These are phyloP conservation scores for Calonectria ilicicola DNA, from an alignment of 2,329 filamentous ascomycete genomes.

Conservation along the genomic window DNA sequence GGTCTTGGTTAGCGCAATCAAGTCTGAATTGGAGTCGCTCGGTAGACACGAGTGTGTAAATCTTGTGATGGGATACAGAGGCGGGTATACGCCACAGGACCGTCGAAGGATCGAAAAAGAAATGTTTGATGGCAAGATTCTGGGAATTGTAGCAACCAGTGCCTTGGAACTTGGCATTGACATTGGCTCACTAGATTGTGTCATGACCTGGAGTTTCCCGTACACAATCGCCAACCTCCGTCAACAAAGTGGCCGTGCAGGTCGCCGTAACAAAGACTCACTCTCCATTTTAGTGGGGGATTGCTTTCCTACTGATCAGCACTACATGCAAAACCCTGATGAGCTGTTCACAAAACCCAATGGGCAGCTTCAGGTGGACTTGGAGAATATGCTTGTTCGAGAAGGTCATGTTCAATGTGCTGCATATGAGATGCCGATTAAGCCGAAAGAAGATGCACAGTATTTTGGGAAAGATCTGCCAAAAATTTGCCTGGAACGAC, in stretches of 20 bases:
- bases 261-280: conserved; percentile 92
- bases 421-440: conserved; percentile 93
- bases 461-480: conserved; percentile 85
- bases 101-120: conserved; percentile 89
- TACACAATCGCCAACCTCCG: conserved; percentile 95
- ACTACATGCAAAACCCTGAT: conserved; percentile 96
- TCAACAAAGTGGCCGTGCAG: conserved; percentile 94
- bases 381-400: conserved; percentile 90
- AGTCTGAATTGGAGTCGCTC: conserved; percentile 78
- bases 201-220: conserved; percentile 93
- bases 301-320: conserved; percentile 89
- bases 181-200: conserved; percentile 93
- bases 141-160: conserved; percentile 94
- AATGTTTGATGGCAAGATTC: conserved; percentile 95
- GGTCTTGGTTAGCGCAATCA: conserved; percentile 82
- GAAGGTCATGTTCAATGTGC: conserved; percentile 97
- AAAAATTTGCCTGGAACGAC: conserved; percentile 78
- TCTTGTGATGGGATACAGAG: conserved; percentile 94
- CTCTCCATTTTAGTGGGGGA: conserved; percentile 91
- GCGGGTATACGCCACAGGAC: conserved; percentile 94
- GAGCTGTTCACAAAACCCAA: conserved; percentile 95
- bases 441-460: conserved; percentile 76
- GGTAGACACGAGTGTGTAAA: conserved; percentile 80
- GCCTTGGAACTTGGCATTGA: conserved; percentile 95
- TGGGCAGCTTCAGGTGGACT: conserved; percentile 87